Base-by-base conservation (phyloP, 2,329 filamentous ascomycete species). In the Colletotrichum chrysophilum region DNA sequence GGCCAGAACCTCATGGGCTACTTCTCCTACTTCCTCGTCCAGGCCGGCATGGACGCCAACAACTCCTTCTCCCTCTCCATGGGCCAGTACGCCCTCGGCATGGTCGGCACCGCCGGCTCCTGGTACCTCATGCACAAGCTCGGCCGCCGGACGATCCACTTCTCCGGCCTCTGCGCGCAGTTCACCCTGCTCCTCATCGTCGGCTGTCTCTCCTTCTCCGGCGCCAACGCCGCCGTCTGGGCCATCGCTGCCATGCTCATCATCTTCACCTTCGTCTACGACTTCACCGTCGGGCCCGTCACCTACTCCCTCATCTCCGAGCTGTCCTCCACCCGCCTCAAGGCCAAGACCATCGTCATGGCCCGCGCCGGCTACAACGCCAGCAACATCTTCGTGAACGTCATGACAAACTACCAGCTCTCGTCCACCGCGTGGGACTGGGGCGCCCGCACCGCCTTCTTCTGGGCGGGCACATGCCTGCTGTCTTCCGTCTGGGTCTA, bases 321-420 rank as follows among this genome's bases (percentile, higher is more conserved):
- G 77, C 85, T 89, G 5, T 89, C 89, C 0, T 90, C 89, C 0
- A 88, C 88, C 1, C 86, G 90, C 10, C 86, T 91, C 48, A 88
- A 89, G 76, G 85, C 87, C 34, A 90, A 91, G 83, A 90, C 89
- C 2, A 88, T 91, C 14, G 88, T 90, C 4, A 82, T 91, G 65
- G 87, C 89, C 2, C 84, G 89, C 14, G 84, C 84, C 48, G 81
- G 81, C 18, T 88, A 88, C 81, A 87, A 91, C 66, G 83, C 89
- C 13, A 85, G 85, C 79, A 88, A 88, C 76, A 89, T 91, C 32
- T 85, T 89, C 56, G 86, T 87, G 76, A 89, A 87, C 56, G 83
- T 88, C 79, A 85, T 87, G 78, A 87, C 88, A 2, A 88, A 88
- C 58, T 87, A 89, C 76, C 87, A 88, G 77, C 83, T 89, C 16